Conservation (phyloP, 106 monocot genomes). For the Allium cepa region DNA sequence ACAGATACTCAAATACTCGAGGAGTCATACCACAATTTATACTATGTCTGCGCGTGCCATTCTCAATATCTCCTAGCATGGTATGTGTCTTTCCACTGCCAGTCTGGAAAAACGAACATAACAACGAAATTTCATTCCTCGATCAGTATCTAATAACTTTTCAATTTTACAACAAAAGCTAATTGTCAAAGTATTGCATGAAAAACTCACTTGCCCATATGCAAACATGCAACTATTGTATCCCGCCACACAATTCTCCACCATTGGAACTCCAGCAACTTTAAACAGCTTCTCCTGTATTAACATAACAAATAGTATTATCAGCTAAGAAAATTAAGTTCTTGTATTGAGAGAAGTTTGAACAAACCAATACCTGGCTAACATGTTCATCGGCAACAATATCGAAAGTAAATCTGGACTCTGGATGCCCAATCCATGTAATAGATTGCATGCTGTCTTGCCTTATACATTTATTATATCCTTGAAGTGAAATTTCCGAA, state of each 20-base stretch:
- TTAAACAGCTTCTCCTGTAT: slow-evolving; percentile 79
- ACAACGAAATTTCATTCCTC: neutral
- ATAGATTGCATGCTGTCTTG: slow-evolving; percentile 71
- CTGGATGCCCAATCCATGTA: slow-evolving; percentile 89
- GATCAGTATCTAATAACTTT: no score
- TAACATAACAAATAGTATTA: neutral
- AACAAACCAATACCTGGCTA: slow-evolving; percentile 47
- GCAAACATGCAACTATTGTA: slow-evolving; percentile 99
- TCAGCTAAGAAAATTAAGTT: no score
- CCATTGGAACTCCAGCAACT: slow-evolving; percentile 92
- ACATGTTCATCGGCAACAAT: slow-evolving; percentile 78
- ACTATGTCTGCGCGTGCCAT: slow-evolving; percentile 71
- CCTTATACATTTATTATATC: slow-evolving; percentile 63
- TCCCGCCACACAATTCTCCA: slow-evolving; percentile 85
- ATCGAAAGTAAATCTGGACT: slow-evolving; percentile 94
- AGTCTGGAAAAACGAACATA: slow-evolving; percentile 39
- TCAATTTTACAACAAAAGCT: neutral
- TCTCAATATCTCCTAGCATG: slow-evolving; percentile 93
- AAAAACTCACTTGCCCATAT: slow-evolving; percentile 74
- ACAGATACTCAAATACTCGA: slow-evolving; percentile 86
- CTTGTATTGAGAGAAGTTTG: neutral
- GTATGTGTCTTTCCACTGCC: slow-evolving; percentile 98
- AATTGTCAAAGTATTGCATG: neutral
- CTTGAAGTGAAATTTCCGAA: slow-evolving; percentile 75
- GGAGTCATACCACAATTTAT: slow-evolving; percentile 92